phyloP scores from a whole-genome alignment of 345 rosid species.

The Hibiscus mutabilis region DNA sequence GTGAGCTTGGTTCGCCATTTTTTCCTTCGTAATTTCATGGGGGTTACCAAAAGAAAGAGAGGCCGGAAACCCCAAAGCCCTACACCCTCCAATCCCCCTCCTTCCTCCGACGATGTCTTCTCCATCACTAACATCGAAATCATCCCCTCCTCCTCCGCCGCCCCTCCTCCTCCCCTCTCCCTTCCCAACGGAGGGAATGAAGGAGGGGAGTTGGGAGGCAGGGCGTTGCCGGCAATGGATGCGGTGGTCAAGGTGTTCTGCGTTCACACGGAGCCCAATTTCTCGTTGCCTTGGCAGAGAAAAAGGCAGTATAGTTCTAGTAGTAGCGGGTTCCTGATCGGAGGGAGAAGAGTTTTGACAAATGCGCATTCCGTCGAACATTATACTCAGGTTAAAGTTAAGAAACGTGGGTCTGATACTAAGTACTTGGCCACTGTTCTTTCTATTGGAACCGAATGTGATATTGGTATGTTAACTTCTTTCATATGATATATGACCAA shows the following conservation, averaged over 20 bases:
- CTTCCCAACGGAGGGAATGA: slow-evolving; percentile 1
- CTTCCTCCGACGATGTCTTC: slow-evolving; percentile 30
- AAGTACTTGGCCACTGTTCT: slow-evolving; percentile 67
- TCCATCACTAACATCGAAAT: slow-evolving; percentile 31
- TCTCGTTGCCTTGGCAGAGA: slow-evolving; percentile 64
- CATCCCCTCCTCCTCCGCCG: slow-evolving; percentile 14
- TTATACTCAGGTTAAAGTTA: slow-evolving; percentile 55
- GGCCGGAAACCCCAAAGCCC: slow-evolving; percentile 41
- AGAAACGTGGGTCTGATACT: slow-evolving; percentile 57
- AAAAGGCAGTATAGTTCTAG: slow-evolving; percentile 60
- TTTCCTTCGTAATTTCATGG: no score
- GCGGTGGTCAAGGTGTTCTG: slow-evolving; percentile 69
- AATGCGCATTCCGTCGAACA: slow-evolving; percentile 75
- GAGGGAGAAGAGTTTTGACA: slow-evolving; percentile 49
- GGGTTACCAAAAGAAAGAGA: slow-evolving; percentile 21
- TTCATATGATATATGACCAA: neutral
- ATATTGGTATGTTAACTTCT: slow-evolving; percentile 38
- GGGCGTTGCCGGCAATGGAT: slow-evolving; percentile 54
- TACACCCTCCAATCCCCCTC: slow-evolving; percentile 20
- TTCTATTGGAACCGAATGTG: slow-evolving; percentile 67
- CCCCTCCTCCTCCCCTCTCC: slow-evolving; percentile 3
- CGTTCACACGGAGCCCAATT: slow-evolving; percentile 62
- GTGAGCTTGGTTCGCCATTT: no score
- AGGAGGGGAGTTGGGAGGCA: neutral
- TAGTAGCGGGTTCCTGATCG: slow-evolving; percentile 55